Conservation (phyloP, 1,139 yeast genomes). For the Diutina neorugosa region DNA sequence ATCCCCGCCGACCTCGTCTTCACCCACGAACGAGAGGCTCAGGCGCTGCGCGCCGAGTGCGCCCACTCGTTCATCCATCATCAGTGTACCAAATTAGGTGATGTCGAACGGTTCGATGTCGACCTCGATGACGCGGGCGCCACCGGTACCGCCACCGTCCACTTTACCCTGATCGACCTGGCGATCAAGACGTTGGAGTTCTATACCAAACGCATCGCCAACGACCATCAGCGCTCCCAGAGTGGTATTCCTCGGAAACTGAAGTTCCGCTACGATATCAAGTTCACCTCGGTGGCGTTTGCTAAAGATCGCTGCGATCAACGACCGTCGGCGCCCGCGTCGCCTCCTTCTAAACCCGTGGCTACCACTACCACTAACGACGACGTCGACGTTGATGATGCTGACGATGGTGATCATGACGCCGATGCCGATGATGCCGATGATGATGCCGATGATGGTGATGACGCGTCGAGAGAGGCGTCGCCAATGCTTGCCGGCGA, state of each 20-base stretch:
- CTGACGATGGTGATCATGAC: not conserved
- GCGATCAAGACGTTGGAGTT: slow-evolving; percentile 27
- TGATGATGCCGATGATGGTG: too few species aligned
- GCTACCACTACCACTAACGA: not conserved
- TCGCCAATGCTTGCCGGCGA: not conserved
- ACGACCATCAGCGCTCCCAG: slow-evolving; percentile 11
- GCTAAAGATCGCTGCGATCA: slow-evolving; percentile 18
- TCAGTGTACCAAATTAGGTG: slow-evolving; percentile 23
- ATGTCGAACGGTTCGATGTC: slow-evolving; percentile 19
- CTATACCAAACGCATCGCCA: slow-evolving; percentile 16
- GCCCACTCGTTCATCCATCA: slow-evolving; percentile 11
- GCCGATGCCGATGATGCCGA: too few species aligned
- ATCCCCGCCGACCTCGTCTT: slow-evolving; percentile 5
- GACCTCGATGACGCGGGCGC: slow-evolving; percentile 4
- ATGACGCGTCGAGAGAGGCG: too few species aligned
- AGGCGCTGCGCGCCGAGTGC: slow-evolving; percentile 7
- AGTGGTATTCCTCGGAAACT: not conserved
- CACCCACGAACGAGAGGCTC: not conserved
- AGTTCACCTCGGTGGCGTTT: slow-evolving; percentile 14
- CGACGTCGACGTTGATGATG: not conserved
- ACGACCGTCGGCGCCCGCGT: not conserved
- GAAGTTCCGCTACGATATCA: slow-evolving; percentile 7
- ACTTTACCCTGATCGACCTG: slow-evolving; percentile 29
- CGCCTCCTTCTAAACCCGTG: not conserved
- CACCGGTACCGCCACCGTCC: slow-evolving; percentile 14